Conservation (phyloP, 164 flowering plant species). For the Tetrastigma voinierianum region DNA sequence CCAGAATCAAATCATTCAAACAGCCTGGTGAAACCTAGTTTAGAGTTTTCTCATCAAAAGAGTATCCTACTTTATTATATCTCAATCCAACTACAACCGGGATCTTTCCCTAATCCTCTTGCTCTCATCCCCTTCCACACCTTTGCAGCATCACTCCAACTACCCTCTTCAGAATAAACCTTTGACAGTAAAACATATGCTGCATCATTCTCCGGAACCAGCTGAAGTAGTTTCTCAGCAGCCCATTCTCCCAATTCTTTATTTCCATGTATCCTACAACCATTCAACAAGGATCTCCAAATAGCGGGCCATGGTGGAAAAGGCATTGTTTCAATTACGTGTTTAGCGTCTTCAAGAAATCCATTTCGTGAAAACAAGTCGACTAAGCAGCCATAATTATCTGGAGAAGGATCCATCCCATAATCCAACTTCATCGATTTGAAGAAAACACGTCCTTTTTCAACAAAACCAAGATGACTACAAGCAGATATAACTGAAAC, state of each 20-base stretch:
- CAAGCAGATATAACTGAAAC: constrained; percentile 52
- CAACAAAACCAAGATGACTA: constrained; percentile 46
- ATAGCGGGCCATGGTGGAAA: constrained; percentile 56
- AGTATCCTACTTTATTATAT: constrained; percentile 7
- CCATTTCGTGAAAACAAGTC: constrained; percentile 60
- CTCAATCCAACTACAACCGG: constrained; percentile 44
- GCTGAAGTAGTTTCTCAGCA: constrained; percentile 28
- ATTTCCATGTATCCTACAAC: constrained; percentile 50
- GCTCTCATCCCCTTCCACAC: constrained; percentile 28
- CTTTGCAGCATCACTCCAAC: constrained; percentile 45
- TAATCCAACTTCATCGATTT: constrained; percentile 31
- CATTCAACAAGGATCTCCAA: constrained; percentile 54
- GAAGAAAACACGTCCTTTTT: constrained; percentile 37
- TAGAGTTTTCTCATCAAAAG: too few relatives aligned
- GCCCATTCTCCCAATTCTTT: constrained; percentile 42
- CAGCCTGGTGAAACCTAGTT: too few relatives aligned
- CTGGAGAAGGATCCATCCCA: constrained; percentile 39
- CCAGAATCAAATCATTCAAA: too few relatives aligned
- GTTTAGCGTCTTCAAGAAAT: constrained; percentile 42
- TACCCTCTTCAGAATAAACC: constrained; percentile 37
- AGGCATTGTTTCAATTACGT: constrained; percentile 46
- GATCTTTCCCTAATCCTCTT: constrained; percentile 26
- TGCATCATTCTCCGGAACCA: constrained; percentile 43
- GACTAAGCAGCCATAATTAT: constrained; percentile 46
- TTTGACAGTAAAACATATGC: constrained; percentile 34